phyloP scores from a whole-genome alignment of 2,329 filamentous ascomycete species.

The Sclerotinia borealis region DNA sequence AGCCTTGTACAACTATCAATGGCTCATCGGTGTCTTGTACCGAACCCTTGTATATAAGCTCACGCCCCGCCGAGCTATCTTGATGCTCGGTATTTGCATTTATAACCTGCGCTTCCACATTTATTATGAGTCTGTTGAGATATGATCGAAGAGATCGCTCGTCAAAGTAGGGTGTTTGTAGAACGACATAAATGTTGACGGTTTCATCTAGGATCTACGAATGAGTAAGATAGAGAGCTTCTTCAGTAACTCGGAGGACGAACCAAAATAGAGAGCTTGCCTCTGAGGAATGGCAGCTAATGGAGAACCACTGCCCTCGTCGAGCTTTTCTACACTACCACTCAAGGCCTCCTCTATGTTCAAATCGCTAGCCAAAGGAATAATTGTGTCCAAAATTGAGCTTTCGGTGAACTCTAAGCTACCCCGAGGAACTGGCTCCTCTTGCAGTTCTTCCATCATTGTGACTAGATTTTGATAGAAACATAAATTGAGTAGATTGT shows the following conservation, averaged over 20 bases:
- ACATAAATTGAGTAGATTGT: neutral
- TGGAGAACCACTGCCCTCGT: slow-evolving; percentile 35
- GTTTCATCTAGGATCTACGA: slow-evolving; percentile 62
- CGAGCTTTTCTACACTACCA: slow-evolving; percentile 35
- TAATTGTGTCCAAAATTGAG: slow-evolving; percentile 54
- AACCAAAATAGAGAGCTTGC: slow-evolving; percentile 67
- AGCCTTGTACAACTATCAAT: slow-evolving; percentile 40
- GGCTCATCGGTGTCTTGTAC: slow-evolving; percentile 46
- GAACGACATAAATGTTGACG: slow-evolving; percentile 60
- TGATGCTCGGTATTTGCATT: slow-evolving; percentile 47
- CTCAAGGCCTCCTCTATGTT: slow-evolving; percentile 47
- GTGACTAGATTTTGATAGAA: slow-evolving; percentile 5
- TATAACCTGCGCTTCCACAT: slow-evolving; percentile 59
- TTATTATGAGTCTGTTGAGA: slow-evolving; percentile 57
- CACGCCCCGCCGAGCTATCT: slow-evolving; percentile 43
- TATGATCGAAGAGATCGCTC: slow-evolving; percentile 52
- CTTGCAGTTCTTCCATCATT: slow-evolving; percentile 28
- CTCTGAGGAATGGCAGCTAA: slow-evolving; percentile 55
- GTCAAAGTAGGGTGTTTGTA: slow-evolving; percentile 57
- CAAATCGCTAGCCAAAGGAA: slow-evolving; percentile 51
- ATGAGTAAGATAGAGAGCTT: slow-evolving; percentile 42
- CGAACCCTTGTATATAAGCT: slow-evolving; percentile 53
- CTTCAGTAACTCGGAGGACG: slow-evolving; percentile 32
- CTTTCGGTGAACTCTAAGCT: slow-evolving; percentile 48
- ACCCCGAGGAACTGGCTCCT: slow-evolving; percentile 32